Percentiles rank a stretch among this genome's conserved stretches.
These are phyloP conservation scores for Parietaria judaica DNA, from an alignment of 306 rosid species.

Conservation along the genomic window DNA sequence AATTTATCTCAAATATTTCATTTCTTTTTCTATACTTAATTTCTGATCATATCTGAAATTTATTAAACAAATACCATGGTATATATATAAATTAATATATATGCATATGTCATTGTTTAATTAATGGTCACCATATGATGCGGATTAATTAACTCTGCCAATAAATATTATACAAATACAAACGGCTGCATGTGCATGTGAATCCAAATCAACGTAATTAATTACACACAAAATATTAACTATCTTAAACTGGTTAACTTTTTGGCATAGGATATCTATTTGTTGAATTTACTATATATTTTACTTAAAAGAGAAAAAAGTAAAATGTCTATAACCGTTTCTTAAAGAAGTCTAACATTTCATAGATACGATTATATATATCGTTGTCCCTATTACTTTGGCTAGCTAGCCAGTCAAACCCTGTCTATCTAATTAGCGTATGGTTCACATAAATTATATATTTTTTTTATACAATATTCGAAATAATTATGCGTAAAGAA, in stretches of 20 bases:
- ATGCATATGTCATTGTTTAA: slow-evolving; percentile 26
- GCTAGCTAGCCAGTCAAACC: background rate
- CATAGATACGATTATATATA: background rate
- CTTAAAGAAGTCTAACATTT: background rate
- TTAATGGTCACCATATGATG: slow-evolving; percentile 14
- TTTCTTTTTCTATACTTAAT: too few species aligned
- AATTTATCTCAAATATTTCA: too few species aligned
- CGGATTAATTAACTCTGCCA: slow-evolving; percentile 6
- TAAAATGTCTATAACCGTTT: too few species aligned
- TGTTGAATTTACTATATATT: too few species aligned
- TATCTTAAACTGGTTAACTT: background rate
- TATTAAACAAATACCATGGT: too few species aligned
- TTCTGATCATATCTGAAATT: too few species aligned
- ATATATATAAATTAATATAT: slow-evolving; percentile 28
- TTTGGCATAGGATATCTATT: too few species aligned
- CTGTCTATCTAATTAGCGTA: background rate
- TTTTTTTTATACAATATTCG: background rate
- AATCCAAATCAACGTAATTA: slow-evolving; percentile 29
- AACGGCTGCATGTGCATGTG: slow-evolving; percentile 42
- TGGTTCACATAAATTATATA: background rate
- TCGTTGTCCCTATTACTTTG: background rate
- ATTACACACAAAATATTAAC: slow-evolving; percentile 9
- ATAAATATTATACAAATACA: slow-evolving; percentile 14
- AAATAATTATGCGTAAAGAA: background rate
- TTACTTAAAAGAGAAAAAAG: too few species aligned